phyloP scores from a whole-genome alignment of 2,329 filamentous ascomycete species.

The Xylariales sp. region DNA sequence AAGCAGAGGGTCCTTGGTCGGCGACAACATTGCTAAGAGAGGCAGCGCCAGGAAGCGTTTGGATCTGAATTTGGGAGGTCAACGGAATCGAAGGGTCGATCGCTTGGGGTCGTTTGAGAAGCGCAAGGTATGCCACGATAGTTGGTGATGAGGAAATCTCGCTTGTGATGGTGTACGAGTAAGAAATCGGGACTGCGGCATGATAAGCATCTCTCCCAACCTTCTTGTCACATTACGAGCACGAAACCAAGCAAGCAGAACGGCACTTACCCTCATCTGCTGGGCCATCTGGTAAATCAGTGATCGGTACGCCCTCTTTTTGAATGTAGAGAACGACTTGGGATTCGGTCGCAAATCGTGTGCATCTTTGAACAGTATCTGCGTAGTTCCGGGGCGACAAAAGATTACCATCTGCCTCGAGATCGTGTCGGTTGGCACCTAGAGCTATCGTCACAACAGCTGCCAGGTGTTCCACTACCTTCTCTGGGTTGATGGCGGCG shows the following conservation, averaged over 20 bases:
- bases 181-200: constrained; percentile 42
- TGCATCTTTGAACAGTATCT: constrained; percentile 84
- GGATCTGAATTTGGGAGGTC: constrained; percentile 84
- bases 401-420: constrained; percentile 77
- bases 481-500: constrained; percentile 59
- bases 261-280: constrained; percentile 38
- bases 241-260: constrained; percentile 7
- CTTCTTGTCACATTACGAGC: background rate
- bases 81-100: constrained; percentile 82
- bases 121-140: constrained; percentile 81
- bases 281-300: constrained; percentile 45
- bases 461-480: constrained; percentile 68
- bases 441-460: constrained; percentile 69
- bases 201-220: constrained; percentile 17
- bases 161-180: constrained; percentile 74
- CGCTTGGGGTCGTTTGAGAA: constrained; percentile 84
- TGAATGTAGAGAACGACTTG: constrained; percentile 88
- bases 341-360: constrained; percentile 82
- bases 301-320: constrained; percentile 65
- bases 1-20: constrained; percentile 68
- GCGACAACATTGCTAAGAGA: constrained; percentile 61
- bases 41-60: constrained; percentile 82
- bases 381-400: constrained; percentile 66
- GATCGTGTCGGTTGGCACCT: constrained; percentile 71
- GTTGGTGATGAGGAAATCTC: constrained; percentile 76